Conservation (phyloP, 2,329 filamentous ascomycete genomes). For the Trichophyton schoenleinii region DNA sequence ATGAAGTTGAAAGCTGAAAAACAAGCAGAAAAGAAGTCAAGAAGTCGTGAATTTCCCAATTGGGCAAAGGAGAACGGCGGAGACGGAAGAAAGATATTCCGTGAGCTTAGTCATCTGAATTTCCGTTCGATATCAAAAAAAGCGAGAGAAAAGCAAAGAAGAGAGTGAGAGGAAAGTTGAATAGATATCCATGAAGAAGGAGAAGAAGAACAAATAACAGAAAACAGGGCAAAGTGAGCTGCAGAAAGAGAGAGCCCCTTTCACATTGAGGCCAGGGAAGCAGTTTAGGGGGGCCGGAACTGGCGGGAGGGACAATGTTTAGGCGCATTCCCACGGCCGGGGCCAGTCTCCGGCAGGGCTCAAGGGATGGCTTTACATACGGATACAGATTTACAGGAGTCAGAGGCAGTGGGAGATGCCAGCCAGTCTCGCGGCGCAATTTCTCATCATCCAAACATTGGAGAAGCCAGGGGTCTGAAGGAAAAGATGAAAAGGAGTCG, state of each 20-base stretch:
- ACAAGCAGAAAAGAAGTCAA: background rate
- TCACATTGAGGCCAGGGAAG: background rate
- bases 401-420: background rate
- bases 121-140: no score
- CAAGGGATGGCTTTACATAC: background rate
- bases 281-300: background rate
- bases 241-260: background rate
- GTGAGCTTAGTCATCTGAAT: background rate
- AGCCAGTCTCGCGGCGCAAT: constrained; percentile 5
- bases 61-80: background rate
- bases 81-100: background rate
- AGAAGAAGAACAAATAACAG: background rate
- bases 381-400: background rate
- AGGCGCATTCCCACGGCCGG: background rate
- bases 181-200: background rate
- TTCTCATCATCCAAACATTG: constrained; percentile 32
- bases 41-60: background rate
- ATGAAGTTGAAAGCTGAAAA: background rate
- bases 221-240: background rate
- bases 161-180: background rate
- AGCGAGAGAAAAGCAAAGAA: background rate
- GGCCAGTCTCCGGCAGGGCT: background rate
- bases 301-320: background rate
- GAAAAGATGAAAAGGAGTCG: constrained; percentile 34
- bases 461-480: constrained; percentile 25